Evolutionary conservation across 768 basidiomycete genomes (phyloP).

Genomic region (Lepiota brunneoincarnata): DNA sequence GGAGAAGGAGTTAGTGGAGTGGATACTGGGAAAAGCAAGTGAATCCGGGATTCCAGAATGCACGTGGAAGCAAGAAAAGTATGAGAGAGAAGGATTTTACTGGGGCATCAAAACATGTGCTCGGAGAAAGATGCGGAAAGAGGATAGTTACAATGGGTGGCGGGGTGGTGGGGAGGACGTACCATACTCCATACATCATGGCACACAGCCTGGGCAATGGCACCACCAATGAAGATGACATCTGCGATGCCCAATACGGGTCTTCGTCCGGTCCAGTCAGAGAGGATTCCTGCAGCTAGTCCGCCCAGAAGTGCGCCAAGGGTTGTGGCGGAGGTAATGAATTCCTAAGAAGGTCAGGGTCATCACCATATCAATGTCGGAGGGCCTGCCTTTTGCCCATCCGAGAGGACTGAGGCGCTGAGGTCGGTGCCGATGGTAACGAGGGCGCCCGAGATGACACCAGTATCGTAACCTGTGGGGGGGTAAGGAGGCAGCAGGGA

Average conservation of each 20-base stretch:
- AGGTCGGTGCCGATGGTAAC: conserved; percentile 70
- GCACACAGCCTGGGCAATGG: conserved; percentile 67
- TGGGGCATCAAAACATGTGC: neutral
- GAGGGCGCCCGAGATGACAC: conserved; percentile 78
- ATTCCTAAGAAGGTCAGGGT: conserved; percentile 46
- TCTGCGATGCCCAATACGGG: conserved; percentile 66
- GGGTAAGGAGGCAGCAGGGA: neutral
- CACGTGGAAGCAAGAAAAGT: too few species aligned
- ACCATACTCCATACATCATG: conserved; percentile 74
- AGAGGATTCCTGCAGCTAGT: conserved; percentile 62
- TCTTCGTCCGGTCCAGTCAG: conserved; percentile 69
- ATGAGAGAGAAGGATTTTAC: neutral
- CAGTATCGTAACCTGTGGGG: conserved; percentile 71
- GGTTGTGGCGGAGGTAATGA: conserved; percentile 79
- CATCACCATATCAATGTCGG: neutral
- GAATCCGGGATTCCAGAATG: too few species aligned
- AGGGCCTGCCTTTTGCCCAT: conserved; percentile 56
- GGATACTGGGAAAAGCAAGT: too few species aligned
- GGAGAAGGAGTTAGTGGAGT: neutral
- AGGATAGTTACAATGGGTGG: neutral
- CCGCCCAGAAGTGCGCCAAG: conserved; percentile 78
- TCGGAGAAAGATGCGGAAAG: neutral
- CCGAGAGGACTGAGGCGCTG: conserved; percentile 51
- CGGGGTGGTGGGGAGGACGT: conserved; percentile 13
- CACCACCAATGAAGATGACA: conserved; percentile 72